phyloP scores from a whole-genome alignment of 306 rosid species.

The Ochetophila trinervis region DNA sequence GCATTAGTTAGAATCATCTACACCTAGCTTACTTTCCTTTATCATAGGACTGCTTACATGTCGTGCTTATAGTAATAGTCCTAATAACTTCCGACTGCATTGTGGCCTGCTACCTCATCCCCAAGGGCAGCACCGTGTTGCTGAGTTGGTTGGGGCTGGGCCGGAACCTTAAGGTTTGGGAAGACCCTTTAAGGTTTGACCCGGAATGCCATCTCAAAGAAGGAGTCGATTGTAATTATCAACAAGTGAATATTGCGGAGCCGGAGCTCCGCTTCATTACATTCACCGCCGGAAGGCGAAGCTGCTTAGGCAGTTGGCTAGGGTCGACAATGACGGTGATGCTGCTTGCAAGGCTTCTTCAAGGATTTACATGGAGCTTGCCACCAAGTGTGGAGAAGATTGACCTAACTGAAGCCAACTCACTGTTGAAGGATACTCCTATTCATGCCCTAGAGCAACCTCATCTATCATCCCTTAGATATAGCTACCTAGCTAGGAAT shows the following conservation, averaged over 20 bases:
- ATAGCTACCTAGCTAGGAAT: too few species aligned
- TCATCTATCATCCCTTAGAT: too few species aligned
- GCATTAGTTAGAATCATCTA: too few species aligned
- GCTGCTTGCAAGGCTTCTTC: conserved; percentile 44
- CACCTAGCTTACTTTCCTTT: too few species aligned
- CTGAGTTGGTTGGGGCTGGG: conserved; percentile 35
- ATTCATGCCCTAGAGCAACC: neutral
- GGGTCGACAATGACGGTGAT: conserved; percentile 42
- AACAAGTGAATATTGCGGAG: conserved; percentile 17
- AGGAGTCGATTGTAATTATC: neutral
- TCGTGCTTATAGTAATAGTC: too few species aligned
- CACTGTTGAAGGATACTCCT: conserved; percentile 9
- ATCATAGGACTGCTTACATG: too few species aligned
- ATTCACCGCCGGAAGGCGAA: conserved; percentile 40
- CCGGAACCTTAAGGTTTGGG: conserved; percentile 35
- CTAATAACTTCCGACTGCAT: conserved; percentile 15
- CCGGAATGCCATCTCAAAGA: conserved; percentile 37
- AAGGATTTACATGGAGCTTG: conserved; percentile 39
- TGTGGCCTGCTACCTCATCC: conserved; percentile 35
- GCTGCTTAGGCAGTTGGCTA: conserved; percentile 31
- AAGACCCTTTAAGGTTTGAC: conserved; percentile 29
- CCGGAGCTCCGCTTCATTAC: conserved; percentile 26
- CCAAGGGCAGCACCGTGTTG: conserved; percentile 43
- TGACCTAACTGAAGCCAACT: conserved; percentile 10
- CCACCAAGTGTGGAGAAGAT: conserved; percentile 21